These are phyloP conservation scores for Poterioochromonas sp. DNA, from an alignment of 352 stramenopile genomes.

Conservation along the genomic window DNA sequence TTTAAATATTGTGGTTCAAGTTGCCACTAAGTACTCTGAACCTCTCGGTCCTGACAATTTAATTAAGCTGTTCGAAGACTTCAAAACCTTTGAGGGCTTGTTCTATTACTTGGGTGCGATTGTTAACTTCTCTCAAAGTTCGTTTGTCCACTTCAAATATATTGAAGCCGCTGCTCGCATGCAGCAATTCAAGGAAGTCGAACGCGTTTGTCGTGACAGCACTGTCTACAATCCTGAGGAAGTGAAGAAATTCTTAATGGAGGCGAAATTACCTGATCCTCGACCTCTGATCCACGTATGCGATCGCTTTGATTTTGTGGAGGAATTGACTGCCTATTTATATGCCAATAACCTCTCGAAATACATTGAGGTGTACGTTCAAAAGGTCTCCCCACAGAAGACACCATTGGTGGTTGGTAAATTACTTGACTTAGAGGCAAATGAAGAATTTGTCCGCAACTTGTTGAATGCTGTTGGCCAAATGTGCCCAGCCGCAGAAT, in stretches of 20 bases:
- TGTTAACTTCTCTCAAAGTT: conserved; percentile 92
- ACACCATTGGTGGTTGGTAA: conserved; percentile 97
- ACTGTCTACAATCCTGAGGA: conserved; percentile 96
- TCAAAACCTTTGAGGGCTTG: conserved; percentile 93
- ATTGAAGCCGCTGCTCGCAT: conserved; percentile 99
- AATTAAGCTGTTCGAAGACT: conserved; percentile 97
- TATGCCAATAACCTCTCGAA: conserved; percentile 99
- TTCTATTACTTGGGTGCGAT: conserved; percentile 99
- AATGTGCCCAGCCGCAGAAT: conserved; percentile 88
- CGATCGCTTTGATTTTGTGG: conserved; percentile 97
- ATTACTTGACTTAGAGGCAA: conserved; percentile 91
- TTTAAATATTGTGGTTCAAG: conserved; percentile 97
- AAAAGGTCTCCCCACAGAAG: conserved; percentile 87
- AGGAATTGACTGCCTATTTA: conserved; percentile 98
- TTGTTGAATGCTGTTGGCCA: conserved; percentile 93
- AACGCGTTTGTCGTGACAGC: conserved; percentile 98
- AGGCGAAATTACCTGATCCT: conserved; percentile 96
- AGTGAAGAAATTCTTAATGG: conserved; percentile 99
- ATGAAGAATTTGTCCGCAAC: conserved; percentile 99
- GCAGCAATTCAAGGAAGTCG: conserved; percentile 98
- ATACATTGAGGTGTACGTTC: conserved; percentile 99
- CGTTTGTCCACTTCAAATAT: conserved; percentile 99
- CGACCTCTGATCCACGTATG: conserved; percentile 98
- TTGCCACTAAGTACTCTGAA: conserved; percentile 84
- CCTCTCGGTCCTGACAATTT: conserved; percentile 87